Conservation (phyloP, 805 yeast genomes). For the Wickerhamomyces sydowiorum region DNA sequence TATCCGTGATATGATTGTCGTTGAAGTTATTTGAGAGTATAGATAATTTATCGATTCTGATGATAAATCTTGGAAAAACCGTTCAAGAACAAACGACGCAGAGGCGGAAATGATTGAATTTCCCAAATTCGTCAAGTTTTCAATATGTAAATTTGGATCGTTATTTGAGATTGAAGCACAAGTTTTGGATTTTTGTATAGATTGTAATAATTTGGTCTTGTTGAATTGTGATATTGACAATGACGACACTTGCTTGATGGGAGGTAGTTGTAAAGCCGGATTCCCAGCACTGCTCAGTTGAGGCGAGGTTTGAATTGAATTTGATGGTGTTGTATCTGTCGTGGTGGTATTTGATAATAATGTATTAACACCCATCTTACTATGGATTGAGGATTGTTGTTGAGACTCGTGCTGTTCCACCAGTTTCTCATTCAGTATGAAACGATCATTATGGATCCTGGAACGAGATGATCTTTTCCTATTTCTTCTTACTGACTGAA, state of each 20-base stretch:
- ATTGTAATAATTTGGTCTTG: constrained; percentile 34
- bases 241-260: constrained; percentile 9
- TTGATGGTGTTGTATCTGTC: constrained; percentile 3
- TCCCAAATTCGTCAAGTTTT: constrained; percentile 54
- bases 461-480: constrained; percentile 52
- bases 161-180: constrained; percentile 43
- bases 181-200: constrained; percentile 57
- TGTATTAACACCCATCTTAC: constrained; percentile 2
- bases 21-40: constrained; percentile 36
- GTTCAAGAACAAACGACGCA: constrained; percentile 56
- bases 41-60: constrained; percentile 51
- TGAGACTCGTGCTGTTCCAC: not conserved
- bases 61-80: constrained; percentile 49
- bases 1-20: constrained; percentile 28
- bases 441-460: constrained; percentile 15
- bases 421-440: constrained; percentile 12
- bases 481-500: constrained; percentile 88
- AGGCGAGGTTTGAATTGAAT: constrained; percentile 2
- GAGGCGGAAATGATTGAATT: constrained; percentile 47
- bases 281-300: too few relatives aligned
- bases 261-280: constrained; percentile 1
- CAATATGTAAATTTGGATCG: constrained; percentile 22
- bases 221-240: constrained; percentile 17
- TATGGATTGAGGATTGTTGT: not conserved
- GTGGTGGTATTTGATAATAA: constrained; percentile 4